phyloP scores from a whole-genome alignment of 306 rosid genomes.

The Neltuma alba region DNA sequence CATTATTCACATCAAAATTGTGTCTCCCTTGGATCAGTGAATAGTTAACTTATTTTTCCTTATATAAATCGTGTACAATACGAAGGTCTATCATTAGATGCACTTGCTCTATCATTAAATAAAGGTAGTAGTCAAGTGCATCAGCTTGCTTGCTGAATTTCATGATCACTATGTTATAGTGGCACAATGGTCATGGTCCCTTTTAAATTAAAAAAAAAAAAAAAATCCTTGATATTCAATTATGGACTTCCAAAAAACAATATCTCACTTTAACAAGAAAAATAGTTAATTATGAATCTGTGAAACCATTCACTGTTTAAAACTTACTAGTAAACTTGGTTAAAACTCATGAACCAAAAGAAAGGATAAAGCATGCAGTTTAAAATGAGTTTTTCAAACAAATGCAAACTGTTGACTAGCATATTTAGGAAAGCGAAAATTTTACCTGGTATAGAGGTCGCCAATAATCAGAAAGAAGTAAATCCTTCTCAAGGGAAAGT shows the following conservation, averaged over 20 bases:
- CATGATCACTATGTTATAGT: background rate
- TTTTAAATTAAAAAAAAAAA: background rate
- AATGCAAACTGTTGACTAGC: background rate
- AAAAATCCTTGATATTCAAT: background rate
- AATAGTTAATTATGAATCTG: background rate
- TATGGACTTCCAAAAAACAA: background rate
- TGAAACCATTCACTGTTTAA: background rate
- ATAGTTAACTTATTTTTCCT: background rate
- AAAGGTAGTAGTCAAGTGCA: background rate
- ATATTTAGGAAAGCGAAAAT: conserved; percentile 5
- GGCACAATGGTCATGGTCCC: background rate
- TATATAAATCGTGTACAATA: background rate
- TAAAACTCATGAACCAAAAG: conserved; percentile 12
- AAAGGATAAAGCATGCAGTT: conserved; percentile 13
- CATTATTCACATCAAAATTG: background rate
- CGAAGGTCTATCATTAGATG: background rate
- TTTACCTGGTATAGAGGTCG: conserved; percentile 91
- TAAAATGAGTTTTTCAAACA: background rate
- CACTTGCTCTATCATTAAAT: background rate
- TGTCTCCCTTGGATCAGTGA: background rate
- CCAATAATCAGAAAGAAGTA: conserved; percentile 90
- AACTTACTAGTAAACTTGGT: background rate
- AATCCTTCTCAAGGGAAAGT: conserved; percentile 81
- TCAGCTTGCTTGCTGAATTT: background rate
- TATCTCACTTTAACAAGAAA: background rate